Evolutionary conservation across 2,329 filamentous ascomycete species (phyloP).

Genomic region (Colletotrichum lindemuthianum): DNA sequence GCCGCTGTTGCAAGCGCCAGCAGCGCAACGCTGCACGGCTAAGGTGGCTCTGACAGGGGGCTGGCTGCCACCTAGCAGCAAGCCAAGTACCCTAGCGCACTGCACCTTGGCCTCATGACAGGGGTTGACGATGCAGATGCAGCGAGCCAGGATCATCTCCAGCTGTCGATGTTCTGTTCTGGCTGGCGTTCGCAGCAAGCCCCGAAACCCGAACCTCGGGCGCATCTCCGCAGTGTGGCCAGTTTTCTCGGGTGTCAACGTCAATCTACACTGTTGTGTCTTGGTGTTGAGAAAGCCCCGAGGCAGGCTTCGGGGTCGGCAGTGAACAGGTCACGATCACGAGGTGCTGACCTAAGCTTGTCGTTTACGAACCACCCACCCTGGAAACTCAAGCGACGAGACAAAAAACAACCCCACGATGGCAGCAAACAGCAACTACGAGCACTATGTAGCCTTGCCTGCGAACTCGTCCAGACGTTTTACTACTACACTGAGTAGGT

Average conservation of each 20-base stretch:
- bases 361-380: too few relatives aligned
- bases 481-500: too few relatives aligned
- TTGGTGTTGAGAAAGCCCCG: background rate
- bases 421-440: too few relatives aligned
- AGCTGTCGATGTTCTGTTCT: background rate
- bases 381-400: too few relatives aligned
- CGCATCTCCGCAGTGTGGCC: background rate
- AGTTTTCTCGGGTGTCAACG: background rate
- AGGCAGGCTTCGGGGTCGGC: background rate
- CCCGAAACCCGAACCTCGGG: conserved; percentile 28
- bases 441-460: too few relatives aligned
- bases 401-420: too few relatives aligned
- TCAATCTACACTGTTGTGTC: background rate
- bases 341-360: too few relatives aligned
- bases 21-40: conserved; percentile 8
- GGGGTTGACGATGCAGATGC: conserved; percentile 10
- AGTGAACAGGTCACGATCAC: too few relatives aligned
- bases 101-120: conserved; percentile 11
- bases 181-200: background rate
- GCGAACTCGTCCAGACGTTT: too few relatives aligned
- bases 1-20: conserved; percentile 2
- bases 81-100: background rate
- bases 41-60: conserved; percentile 15
- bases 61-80: conserved; percentile 8
- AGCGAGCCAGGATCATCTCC: conserved; percentile 8